A percentile compares a stretch with the other conserved stretches of the same genome.
These are phyloP conservation scores for Rhexocercosporidium sp. DNA, from an alignment of 2,329 filamentous ascomycete genomes.

Conservation along the genomic window DNA sequence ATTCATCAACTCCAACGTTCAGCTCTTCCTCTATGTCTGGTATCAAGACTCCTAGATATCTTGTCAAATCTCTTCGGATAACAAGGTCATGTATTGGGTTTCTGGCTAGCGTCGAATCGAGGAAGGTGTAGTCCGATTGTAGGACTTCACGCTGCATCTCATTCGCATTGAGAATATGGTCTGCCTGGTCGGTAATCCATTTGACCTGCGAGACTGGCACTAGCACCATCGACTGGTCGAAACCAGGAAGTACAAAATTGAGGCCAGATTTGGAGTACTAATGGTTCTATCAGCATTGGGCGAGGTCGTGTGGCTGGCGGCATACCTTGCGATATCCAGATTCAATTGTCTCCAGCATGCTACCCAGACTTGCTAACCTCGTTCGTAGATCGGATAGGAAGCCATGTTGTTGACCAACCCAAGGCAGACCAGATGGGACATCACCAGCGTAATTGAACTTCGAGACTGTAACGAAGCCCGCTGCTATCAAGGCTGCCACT, in stretches of 20 bases:
- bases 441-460: conserved; percentile 10
- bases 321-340: conserved; percentile 25
- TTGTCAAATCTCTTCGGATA: conserved; percentile 42
- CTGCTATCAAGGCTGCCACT: conserved; percentile 15
- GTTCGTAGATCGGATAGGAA: conserved; percentile 22
- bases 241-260: conserved; percentile 47
- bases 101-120: conserved; percentile 41
- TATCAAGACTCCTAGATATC: conserved; percentile 35
- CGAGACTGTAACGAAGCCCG: conserved; percentile 13
- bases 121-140: conserved; percentile 46
- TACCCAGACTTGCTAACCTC: conserved; percentile 19
- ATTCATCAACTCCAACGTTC: conserved; percentile 21
- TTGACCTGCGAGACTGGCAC: conserved; percentile 46
- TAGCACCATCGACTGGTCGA: conserved; percentile 47
- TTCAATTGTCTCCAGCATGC: conserved; percentile 21
- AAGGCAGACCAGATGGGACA: conserved; percentile 14
- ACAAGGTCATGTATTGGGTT: conserved; percentile 44
- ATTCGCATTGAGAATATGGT: conserved; percentile 42
- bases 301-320: neutral
- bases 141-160: conserved; percentile 47
- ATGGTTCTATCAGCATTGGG: neutral
- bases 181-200: conserved; percentile 48
- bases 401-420: conserved; percentile 23
- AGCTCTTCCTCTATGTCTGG: conserved; percentile 33
- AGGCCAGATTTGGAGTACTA: conserved; percentile 50